These are phyloP conservation scores for Candida sithepensis DNA, from an alignment of 805 yeast genomes.

Conservation along the genomic window DNA sequence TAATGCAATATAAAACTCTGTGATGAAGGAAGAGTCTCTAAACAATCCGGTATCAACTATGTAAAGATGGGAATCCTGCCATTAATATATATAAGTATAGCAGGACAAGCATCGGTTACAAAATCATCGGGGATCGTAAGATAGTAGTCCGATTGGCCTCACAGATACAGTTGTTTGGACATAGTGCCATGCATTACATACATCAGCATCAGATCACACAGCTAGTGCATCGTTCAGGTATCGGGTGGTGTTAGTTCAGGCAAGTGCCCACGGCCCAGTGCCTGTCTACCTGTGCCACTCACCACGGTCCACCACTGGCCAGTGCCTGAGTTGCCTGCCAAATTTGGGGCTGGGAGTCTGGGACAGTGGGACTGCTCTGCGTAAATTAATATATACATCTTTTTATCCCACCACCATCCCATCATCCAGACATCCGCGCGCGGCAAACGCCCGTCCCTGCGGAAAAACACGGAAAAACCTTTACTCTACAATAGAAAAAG, in stretches of 20 bases:
- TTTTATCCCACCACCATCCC: background rate
- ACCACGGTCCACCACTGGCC: no score
- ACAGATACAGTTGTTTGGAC: no score
- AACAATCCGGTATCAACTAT: no score
- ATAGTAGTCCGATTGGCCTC: background rate
- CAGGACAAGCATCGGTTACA: background rate
- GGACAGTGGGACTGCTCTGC: no score
- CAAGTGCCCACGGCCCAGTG: no score
- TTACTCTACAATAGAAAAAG: background rate
- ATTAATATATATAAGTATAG: background rate
- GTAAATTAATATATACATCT: no score
- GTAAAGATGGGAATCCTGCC: background rate
- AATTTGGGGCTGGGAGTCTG: no score
- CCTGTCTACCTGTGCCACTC: no score
- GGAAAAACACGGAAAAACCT: slow-evolving; percentile 3
- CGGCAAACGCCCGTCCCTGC: background rate
- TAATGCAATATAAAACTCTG: background rate
- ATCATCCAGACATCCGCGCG: background rate
- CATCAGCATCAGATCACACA: no score
- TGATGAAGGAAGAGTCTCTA: background rate
- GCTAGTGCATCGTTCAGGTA: background rate
- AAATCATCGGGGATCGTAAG: background rate
- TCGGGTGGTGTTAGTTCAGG: background rate
- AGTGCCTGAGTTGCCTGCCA: no score
- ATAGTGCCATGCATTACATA: no score